Evolutionary conservation across 306 rosid genomes (phyloP).

Genomic region (Trifolium subterraneum): DNA sequence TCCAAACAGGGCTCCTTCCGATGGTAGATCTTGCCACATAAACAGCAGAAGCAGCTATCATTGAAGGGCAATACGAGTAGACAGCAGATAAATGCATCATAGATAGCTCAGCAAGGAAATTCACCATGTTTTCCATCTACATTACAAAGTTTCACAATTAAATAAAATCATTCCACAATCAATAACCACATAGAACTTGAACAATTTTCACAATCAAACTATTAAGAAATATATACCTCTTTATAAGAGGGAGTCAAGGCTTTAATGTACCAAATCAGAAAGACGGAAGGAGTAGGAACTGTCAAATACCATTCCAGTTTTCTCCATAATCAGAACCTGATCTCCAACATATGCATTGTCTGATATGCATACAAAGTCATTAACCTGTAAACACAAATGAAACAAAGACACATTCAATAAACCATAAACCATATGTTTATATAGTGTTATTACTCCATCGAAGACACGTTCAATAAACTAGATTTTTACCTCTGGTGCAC

Average conservation of each 20-base stretch:
- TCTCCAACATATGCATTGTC: conserved; percentile 72
- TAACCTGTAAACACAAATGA: conserved; percentile 58
- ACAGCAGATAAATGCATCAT: conserved; percentile 63
- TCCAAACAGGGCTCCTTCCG: conserved; percentile 67
- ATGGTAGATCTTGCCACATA: conserved; percentile 76
- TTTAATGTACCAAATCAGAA: conserved; percentile 78
- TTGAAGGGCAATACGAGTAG: conserved; percentile 58
- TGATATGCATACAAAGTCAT: conserved; percentile 82
- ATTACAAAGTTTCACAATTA: conserved; percentile 5
- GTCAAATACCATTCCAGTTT: conserved; percentile 82
- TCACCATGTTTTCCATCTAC: conserved; percentile 77
- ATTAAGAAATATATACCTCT: conserved; percentile 49
- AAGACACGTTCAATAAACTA: not conserved
- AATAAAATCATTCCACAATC: not conserved
- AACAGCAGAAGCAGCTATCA: conserved; percentile 87
- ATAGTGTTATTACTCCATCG: too few species aligned
- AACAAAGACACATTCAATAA: not conserved
- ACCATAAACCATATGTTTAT: not conserved
- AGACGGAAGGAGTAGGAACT: conserved; percentile 86
- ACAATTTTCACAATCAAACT: not conserved
- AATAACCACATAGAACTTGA: not conserved
- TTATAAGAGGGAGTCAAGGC: conserved; percentile 67
- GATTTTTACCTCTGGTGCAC: conserved; percentile 83
- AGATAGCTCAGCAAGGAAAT: conserved; percentile 80
- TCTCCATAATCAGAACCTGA: conserved; percentile 66